phyloP scores from a whole-genome alignment of 2,329 filamentous ascomycete genomes.

The Aspergillus neotritici region DNA sequence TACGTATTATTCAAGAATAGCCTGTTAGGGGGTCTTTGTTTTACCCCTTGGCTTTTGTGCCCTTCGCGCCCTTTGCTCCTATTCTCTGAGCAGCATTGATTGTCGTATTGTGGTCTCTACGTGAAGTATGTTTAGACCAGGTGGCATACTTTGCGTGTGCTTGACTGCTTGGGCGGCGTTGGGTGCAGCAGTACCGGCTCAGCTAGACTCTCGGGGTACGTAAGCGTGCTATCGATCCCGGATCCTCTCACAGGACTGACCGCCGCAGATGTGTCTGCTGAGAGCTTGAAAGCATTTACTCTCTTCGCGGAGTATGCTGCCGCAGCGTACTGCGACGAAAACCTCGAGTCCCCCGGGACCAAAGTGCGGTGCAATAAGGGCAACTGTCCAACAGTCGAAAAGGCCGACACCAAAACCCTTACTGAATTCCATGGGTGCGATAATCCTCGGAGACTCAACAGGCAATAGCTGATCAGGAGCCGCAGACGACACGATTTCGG shows the following conservation, averaged over 20 bases:
- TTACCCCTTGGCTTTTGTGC: no score
- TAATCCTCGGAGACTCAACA: not conserved
- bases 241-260: not conserved
- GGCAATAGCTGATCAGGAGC: not conserved
- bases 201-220: constrained; percentile 20
- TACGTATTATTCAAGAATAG: no score
- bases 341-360: constrained; percentile 42
- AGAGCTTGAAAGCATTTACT: constrained; percentile 37
- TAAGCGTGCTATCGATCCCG: not conserved
- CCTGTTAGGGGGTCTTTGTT: no score
- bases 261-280: constrained; percentile 34
- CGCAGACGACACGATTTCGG: constrained; percentile 23
- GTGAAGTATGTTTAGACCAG: no score
- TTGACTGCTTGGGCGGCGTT: constrained; percentile 9
- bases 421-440: constrained; percentile 47
- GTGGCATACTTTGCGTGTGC: not conserved
- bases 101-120: no score
- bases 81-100: no score
- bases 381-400: constrained; percentile 47
- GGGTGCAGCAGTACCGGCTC: constrained; percentile 4
- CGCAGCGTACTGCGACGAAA: constrained; percentile 48
- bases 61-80: no score
- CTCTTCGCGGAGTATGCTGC: constrained; percentile 50
- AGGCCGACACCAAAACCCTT: constrained; percentile 42
- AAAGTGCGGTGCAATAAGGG: constrained; percentile 41